Conservation (phyloP, 2,329 filamentous ascomycete species). For the Aureobasidium lini region DNA sequence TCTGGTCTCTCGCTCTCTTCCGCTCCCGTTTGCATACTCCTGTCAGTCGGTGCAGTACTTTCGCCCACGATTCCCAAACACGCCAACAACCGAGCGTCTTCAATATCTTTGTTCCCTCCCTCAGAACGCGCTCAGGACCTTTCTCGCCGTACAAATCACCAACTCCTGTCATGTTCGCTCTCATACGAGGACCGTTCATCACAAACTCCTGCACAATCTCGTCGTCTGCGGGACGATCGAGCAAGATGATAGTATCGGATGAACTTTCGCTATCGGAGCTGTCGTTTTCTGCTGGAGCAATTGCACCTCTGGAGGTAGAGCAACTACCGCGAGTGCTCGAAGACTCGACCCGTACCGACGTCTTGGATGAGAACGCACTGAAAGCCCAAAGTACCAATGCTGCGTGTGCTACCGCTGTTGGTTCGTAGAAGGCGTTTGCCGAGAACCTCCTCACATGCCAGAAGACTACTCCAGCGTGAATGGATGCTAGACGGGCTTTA, state of each 20-base stretch:
- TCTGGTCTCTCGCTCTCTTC: background rate
- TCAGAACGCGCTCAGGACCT: slow-evolving; percentile 33
- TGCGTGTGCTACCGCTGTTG: slow-evolving; percentile 59
- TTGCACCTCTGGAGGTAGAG: background rate
- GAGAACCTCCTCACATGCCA: slow-evolving; percentile 48
- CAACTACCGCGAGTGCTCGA: no score
- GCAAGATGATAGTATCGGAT: slow-evolving; percentile 11
- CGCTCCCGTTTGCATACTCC: background rate
- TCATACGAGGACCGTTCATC: slow-evolving; percentile 42
- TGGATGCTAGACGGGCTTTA: slow-evolving; percentile 47
- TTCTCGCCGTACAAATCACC: slow-evolving; percentile 39
- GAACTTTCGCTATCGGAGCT: background rate
- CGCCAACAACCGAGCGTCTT: slow-evolving; percentile 18
- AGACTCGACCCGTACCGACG: background rate
- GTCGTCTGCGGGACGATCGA: slow-evolving; percentile 51
- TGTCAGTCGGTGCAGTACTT: background rate
- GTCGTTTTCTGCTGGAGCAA: background rate
- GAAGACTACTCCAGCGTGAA: slow-evolving; percentile 46
- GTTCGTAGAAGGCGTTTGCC: slow-evolving; percentile 50
- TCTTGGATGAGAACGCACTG: slow-evolving; percentile 21
- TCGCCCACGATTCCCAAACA: background rate
- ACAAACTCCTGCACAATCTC: slow-evolving; percentile 53
- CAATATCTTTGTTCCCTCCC: slow-evolving; percentile 34
- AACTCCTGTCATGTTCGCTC: slow-evolving; percentile 45
- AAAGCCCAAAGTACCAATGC: slow-evolving; percentile 60